A percentile compares a stretch with the other conserved stretches of the same genome.
Conservation (phyloP, 108 stramenopile species). For the Asterionellopsis glacialis region DNA sequence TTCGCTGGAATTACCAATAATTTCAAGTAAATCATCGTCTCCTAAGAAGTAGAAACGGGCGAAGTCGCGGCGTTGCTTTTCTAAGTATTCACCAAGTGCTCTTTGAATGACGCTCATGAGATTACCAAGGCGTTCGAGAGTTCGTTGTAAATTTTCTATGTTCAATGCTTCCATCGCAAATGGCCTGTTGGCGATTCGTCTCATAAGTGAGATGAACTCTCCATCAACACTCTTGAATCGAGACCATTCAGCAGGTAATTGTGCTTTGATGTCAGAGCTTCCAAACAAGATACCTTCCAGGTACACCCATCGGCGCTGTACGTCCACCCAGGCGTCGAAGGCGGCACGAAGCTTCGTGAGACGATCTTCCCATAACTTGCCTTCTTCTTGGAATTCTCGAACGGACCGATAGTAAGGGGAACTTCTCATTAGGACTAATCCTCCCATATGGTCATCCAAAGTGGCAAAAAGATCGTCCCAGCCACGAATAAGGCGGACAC, state of each 20-base stretch:
- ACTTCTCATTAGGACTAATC: slow-evolving; percentile 89
- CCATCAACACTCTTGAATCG: slow-evolving; percentile 94
- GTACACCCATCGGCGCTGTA: slow-evolving; percentile 97
- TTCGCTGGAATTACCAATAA: slow-evolving; percentile 92
- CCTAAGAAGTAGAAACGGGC: slow-evolving; percentile 98
- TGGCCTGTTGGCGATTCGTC: slow-evolving; percentile 84
- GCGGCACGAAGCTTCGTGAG: slow-evolving; percentile 85
- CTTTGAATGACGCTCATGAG: slow-evolving; percentile 91
- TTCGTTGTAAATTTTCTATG: slow-evolving; percentile 89
- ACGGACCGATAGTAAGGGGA: slow-evolving; percentile 92
- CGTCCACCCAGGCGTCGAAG: slow-evolving; percentile 96
- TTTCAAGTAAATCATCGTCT: slow-evolving; percentile 98
- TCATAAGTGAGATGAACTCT: slow-evolving; percentile 91
- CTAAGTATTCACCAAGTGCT: slow-evolving; percentile 96
- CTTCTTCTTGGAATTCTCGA: slow-evolving; percentile 96
- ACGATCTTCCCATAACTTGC: slow-evolving; percentile 91
- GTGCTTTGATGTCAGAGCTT: slow-evolving; percentile 93
- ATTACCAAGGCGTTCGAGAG: slow-evolving; percentile 87
- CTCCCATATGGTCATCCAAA: slow-evolving; percentile 94
- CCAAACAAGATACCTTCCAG: slow-evolving; percentile 95
- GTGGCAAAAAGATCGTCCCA: slow-evolving; percentile 95
- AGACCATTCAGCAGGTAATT: slow-evolving; percentile 91
- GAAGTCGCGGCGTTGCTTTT: slow-evolving; percentile 92
- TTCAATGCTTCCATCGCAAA: slow-evolving; percentile 82
- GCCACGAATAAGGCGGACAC: slow-evolving; percentile 89